Conservation (phyloP, 352 stramenopile genomes). For the Chrysophaeum taylorii region DNA sequence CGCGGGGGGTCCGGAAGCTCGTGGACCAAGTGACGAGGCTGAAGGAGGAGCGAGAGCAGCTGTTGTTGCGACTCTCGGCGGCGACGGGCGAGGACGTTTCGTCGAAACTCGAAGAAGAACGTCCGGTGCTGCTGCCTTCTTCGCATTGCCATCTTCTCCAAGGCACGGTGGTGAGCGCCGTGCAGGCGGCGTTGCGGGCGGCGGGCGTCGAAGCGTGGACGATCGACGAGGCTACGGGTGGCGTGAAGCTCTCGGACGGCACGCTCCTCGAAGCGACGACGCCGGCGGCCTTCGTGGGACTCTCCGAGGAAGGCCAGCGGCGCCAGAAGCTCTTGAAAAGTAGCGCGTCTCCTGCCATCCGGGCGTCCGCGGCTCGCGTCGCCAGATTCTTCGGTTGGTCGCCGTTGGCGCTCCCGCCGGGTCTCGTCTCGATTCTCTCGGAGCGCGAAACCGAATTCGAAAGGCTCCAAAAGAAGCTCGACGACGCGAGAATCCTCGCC, state of each 20-base stretch:
- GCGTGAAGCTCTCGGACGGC: not conserved
- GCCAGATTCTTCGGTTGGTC: not conserved
- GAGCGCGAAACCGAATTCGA: constrained; percentile 18
- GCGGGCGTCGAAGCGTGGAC: not conserved
- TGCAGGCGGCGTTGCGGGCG: not conserved
- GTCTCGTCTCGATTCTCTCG: not conserved
- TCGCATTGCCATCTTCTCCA: not conserved
- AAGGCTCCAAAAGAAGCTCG: constrained; percentile 13
- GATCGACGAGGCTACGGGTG: not conserved
- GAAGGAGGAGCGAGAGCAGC: constrained; percentile 3
- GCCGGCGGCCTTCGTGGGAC: not conserved
- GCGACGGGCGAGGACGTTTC: not conserved
- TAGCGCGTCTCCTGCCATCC: not conserved
- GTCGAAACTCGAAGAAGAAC: not conserved
- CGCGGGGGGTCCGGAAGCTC: not conserved
- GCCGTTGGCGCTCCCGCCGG: not conserved
- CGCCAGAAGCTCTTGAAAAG: not conserved
- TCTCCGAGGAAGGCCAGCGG: not conserved
- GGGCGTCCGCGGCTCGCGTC: not conserved
- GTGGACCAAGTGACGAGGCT: constrained; percentile 11
- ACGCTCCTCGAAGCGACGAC: not conserved
- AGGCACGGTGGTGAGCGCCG: not conserved
- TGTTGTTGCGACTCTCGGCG: not conserved
- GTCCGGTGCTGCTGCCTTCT: no score
- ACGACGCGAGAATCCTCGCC: constrained; percentile 6